phyloP scores from a whole-genome alignment of 768 basidiomycete species.

The Suillus subalutaceus region DNA sequence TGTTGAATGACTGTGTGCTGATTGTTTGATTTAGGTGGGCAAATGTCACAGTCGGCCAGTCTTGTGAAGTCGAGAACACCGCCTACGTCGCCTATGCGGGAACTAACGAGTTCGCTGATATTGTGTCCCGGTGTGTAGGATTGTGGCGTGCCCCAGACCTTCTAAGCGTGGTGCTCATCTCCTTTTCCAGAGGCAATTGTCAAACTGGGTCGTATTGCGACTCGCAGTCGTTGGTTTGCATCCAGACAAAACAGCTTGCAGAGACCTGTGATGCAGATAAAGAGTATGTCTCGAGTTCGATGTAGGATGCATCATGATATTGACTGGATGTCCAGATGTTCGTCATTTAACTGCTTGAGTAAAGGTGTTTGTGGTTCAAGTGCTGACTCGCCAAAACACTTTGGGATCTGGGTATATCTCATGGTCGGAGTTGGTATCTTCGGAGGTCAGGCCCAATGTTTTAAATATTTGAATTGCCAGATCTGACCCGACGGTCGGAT shows the following conservation, averaged over 20 bases:
- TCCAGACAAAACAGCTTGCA: conserved; percentile 58
- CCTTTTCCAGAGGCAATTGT: conserved; percentile 67
- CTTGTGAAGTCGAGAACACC: conserved; percentile 78
- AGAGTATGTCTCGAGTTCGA: conserved; percentile 44
- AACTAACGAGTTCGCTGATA: conserved; percentile 65
- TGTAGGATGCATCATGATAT: conserved; percentile 31
- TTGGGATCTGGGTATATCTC: conserved; percentile 70
- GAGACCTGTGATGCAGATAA: conserved; percentile 64
- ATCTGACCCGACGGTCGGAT: background rate
- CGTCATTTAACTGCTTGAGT: conserved; percentile 71
- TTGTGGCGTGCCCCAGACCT: background rate
- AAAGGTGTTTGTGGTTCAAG: conserved; percentile 63
- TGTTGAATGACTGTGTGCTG: background rate
- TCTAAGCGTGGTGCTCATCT: background rate
- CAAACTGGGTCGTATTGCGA: conserved; percentile 77
- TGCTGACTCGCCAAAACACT: conserved; percentile 62
- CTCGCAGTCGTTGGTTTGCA: conserved; percentile 55
- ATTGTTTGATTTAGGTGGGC: conserved; percentile 59
- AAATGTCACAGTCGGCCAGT: conserved; percentile 64
- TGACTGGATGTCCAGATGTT: conserved; percentile 51
- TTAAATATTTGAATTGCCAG: too few species aligned
- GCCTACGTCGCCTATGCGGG: conserved; percentile 72
- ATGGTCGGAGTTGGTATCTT: conserved; percentile 73
- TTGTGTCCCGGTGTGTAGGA: conserved; percentile 71
- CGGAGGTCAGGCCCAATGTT: conserved; percentile 51